Base-by-base conservation (phyloP, 2,329 filamentous ascomycete genomes). In the Alternaria tenuissima region DNA sequence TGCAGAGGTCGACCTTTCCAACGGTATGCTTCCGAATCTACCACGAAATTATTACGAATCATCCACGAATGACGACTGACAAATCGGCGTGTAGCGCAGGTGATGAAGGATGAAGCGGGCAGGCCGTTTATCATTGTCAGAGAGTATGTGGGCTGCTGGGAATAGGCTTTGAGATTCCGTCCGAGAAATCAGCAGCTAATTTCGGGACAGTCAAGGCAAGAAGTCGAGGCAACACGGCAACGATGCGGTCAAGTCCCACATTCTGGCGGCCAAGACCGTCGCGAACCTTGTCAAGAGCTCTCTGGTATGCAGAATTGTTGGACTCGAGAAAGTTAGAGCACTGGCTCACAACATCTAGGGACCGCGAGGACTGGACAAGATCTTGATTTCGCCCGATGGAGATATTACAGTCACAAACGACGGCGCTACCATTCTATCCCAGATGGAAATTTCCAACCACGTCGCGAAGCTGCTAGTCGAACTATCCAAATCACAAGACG, bases 331-430 rank as follows among this genome's bases (percentile, higher is more conserved):
- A 28, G 16, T 3, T 3, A 24, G 28, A 28, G 38, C 41, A 52
- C 6, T 14, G 38, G 43, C 64, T 74, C 28, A 74, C 62, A 22
- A 30, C 55, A 28, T 51, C 22, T 66, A 87, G 86, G 95, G 95
- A 52, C 95, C 95, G 55, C 91, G 95, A 71, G 95, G 95, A 66
- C 89, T 99, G 76, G 95, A 99, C 85, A 99, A 99, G 85, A 99
- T 99, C 78, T 88, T 99, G 72, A 99, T 99, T 74, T 99, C 95
- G 52, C 92, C 95, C 63, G 95, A 99, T 79, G 95, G 95, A 79
- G 95, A 99, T 81, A 99, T 99, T 80, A 99, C 95, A 64, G 93
- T 99, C 64, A 99, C 95, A 70, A 99, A 99, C 84, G 95, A 99
- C 83, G 95, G 95, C 75, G 96, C 96, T 56, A 99, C 95, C 46